Evolutionary conservation across 495 filamentous ascomycete genomes (phyloP).

Genomic region (Xylaria castorea): DNA sequence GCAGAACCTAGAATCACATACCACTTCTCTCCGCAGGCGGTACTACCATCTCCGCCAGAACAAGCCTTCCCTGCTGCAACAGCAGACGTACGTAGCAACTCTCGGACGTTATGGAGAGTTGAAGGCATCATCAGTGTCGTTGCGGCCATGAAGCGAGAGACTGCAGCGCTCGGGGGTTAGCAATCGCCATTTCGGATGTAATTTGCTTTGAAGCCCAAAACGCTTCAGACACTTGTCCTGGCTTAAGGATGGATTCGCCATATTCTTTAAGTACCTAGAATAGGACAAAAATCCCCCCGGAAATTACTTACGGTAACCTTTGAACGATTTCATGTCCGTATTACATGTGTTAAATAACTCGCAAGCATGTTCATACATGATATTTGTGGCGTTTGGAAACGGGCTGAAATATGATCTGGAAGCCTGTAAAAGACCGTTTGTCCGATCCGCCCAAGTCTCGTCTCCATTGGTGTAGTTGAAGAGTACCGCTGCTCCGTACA

Average conservation of each 20-base stretch:
- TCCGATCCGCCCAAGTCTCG: slow-evolving; percentile 57
- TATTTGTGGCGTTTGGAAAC: slow-evolving; percentile 52
- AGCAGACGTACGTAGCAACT: slow-evolving; percentile 64
- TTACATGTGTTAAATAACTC: slow-evolving; percentile 69
- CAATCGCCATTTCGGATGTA: neutral
- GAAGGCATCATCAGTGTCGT: slow-evolving; percentile 66
- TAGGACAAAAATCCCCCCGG: neutral
- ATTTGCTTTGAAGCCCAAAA: neutral
- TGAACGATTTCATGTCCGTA: slow-evolving; percentile 78
- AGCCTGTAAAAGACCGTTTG: slow-evolving; percentile 55
- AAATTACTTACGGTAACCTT: slow-evolving; percentile 61
- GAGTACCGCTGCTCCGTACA: slow-evolving; percentile 70
- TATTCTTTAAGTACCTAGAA: neutral
- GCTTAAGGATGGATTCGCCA: too few species aligned
- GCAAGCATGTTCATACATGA: slow-evolving; percentile 77
- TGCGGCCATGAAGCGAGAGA: slow-evolving; percentile 75
- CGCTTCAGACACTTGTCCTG: neutral
- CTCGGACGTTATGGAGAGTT: slow-evolving; percentile 57
- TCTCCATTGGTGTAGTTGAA: slow-evolving; percentile 65
- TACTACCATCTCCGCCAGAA: slow-evolving; percentile 60
- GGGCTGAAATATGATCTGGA: slow-evolving; percentile 43
- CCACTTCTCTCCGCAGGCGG: slow-evolving; percentile 76
- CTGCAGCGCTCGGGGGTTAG: neutral
- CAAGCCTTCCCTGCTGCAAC: slow-evolving; percentile 70
- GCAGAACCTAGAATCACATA: slow-evolving; percentile 31